Evolutionary conservation across 2,329 filamentous ascomycete genomes (phyloP).

Genomic region (Dothiorella sarmentorum): DNA sequence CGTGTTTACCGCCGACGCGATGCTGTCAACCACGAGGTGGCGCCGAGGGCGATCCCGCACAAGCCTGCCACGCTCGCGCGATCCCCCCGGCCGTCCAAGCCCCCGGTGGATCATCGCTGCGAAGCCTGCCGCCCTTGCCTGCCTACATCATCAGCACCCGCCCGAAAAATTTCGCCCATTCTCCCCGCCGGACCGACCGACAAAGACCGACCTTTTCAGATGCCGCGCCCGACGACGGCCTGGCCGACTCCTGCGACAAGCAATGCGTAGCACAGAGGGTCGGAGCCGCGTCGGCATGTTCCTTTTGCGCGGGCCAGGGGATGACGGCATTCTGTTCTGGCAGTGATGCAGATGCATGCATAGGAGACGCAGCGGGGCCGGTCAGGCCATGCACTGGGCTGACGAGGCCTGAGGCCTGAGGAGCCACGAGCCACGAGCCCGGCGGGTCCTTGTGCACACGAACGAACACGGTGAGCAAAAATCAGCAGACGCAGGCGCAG

Average conservation of each 20-base stretch:
- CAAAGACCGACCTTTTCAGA: too few relatives aligned
- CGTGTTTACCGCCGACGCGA: too few relatives aligned
- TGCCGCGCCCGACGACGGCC: too few relatives aligned
- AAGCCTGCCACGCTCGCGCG: neutral
- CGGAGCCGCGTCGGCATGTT: conserved; percentile 8
- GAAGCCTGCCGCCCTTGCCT: neutral
- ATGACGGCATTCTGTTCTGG: conserved; percentile 6
- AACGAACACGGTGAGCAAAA: conserved; percentile 11
- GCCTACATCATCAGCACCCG: conserved; percentile 9
- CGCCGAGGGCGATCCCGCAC: conserved; percentile 8
- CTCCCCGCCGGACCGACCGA: too few relatives aligned
- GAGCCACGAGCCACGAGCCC: too few relatives aligned
- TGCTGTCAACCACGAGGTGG: conserved; percentile 8
- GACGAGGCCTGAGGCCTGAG: conserved; percentile 10
- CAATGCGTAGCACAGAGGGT: conserved; percentile 1
- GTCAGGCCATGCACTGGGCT: conserved; percentile 3
- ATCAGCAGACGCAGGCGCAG: conserved; percentile 10
- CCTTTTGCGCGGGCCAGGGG: neutral
- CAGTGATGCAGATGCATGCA: too few relatives aligned
- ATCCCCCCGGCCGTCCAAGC: neutral
- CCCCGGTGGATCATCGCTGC: neutral
- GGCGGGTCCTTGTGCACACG: too few relatives aligned
- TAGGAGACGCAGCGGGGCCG: neutral
- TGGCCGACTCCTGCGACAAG: conserved; percentile 9
- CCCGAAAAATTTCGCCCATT: too few relatives aligned